phyloP scores from a whole-genome alignment of 2,329 filamentous ascomycete species.

The Elsinoe batatas region DNA sequence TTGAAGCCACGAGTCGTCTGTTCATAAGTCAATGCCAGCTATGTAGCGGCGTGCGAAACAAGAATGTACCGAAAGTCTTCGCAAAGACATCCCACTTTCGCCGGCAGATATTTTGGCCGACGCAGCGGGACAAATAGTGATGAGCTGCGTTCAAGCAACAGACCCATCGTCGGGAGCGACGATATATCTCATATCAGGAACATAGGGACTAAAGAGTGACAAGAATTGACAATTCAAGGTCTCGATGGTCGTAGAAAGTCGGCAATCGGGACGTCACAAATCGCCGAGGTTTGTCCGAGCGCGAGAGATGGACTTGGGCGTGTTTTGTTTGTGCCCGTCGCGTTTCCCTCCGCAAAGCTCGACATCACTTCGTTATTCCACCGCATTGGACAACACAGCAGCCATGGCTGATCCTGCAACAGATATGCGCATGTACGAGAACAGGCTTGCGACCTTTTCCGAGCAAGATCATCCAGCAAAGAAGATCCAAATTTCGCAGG shows the following conservation, averaged over 20 bases:
- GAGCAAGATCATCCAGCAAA: slow-evolving; percentile 52
- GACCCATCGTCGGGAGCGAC: slow-evolving; percentile 7
- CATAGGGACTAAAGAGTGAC: slow-evolving; percentile 12
- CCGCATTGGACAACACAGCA: slow-evolving; percentile 2
- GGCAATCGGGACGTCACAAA: slow-evolving; percentile 1
- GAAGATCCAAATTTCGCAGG: slow-evolving; percentile 58
- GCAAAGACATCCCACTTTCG: slow-evolving; percentile 11
- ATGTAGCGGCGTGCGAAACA: background rate
- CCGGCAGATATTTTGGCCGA: background rate
- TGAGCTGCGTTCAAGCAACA: background rate
- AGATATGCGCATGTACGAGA: slow-evolving; percentile 55
- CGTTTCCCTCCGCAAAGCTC: slow-evolving; percentile 5
- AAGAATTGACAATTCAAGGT: background rate
- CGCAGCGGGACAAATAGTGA: background rate
- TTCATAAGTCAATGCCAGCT: background rate
- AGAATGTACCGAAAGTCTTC: slow-evolving; percentile 10
- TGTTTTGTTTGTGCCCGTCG: slow-evolving; percentile 14
- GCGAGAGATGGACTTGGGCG: slow-evolving; percentile 9
- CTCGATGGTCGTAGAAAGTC: background rate
- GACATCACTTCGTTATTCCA: slow-evolving; percentile 9
- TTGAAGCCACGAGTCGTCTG: slow-evolving; percentile 16
- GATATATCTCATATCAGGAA: slow-evolving; percentile 2
- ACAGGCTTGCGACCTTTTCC: slow-evolving; percentile 73
- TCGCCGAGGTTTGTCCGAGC: slow-evolving; percentile 6
- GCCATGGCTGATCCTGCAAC: slow-evolving; percentile 30